Conservation (phyloP, 129 eudicot species). For the Centrapalus pauciflorus region DNA sequence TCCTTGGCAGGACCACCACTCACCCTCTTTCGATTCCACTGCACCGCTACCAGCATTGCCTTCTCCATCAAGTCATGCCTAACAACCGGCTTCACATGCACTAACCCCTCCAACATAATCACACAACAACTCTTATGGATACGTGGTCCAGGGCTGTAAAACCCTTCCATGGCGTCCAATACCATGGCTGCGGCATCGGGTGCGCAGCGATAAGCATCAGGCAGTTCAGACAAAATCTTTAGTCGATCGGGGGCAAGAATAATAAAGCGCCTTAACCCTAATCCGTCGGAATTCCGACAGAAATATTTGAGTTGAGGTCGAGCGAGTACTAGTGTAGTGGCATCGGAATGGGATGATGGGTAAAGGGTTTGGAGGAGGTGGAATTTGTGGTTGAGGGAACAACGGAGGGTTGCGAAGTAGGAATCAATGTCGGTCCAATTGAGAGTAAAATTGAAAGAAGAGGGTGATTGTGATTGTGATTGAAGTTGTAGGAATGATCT, state of each 20-base stretch:
- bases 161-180: constrained; percentile 32
- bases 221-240: constrained; percentile 22
- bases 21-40: constrained; percentile 32
- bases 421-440: constrained; percentile 48
- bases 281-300: constrained; percentile 36
- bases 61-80: constrained; percentile 23
- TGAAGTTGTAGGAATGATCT: constrained; percentile 40
- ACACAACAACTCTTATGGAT: constrained; percentile 23
- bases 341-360: not conserved
- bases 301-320: constrained; percentile 33
- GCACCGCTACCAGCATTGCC: constrained; percentile 31
- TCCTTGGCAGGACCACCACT: not conserved
- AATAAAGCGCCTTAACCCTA: constrained; percentile 25
- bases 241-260: constrained; percentile 5
- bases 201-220: constrained; percentile 35
- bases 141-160: not conserved
- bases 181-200: constrained; percentile 41
- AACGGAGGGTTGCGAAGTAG: constrained; percentile 32
- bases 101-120: constrained; percentile 42
- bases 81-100: constrained; percentile 17
- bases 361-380: constrained; percentile 25
- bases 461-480: constrained; percentile 33
- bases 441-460: constrained; percentile 16
- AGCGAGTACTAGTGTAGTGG: constrained; percentile 15
- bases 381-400: constrained; percentile 30